Evolutionary conservation across 2,329 filamentous ascomycete genomes (phyloP), one percentile per base, ranked within the genome.

Genomic region (Ophiostoma pallidulum): DNA sequence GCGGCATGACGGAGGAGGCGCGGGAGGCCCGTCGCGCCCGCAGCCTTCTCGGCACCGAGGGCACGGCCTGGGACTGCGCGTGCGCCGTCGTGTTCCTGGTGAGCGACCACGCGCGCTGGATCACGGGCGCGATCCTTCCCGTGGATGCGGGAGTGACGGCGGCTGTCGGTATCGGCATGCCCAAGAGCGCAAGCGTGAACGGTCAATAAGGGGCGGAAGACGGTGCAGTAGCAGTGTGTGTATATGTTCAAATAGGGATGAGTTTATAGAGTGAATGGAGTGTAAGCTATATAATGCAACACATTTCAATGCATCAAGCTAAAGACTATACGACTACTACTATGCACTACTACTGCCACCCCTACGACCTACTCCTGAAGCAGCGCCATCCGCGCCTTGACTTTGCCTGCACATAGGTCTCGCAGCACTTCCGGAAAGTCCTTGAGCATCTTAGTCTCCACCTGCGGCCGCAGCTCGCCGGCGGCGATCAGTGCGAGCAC

Each of bases 31-130:
- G 47, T 22, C 43, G 46, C 26, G 38, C 38, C 8, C 47, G 47
- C 39, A 52, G 50, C 33, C 31, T 52, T 19, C 41, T 52, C 18
- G 43, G 44, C 31, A 52, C 50, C 2, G 47, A 52, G 24, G 50
- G 47, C 24, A 52, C 33, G n/a, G 47, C 50, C 8, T 49, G 47
- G 47, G 50, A 52, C 36, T 38, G 28, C 18, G 50, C 50, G 7
- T 42, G 38, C 8, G 50, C 50, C 2, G 50, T 49, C 13, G 43
- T 43, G 8, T 52, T 49, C 26, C 22, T 52, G 41, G 45, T 47
- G 6, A 43, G 46, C 29, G 50, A 52, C 32, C 46, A 49, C n/a
- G 42, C 50, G 26, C 42, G 50, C 8, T 52, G 50, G 50, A 47
- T 52, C 18, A 52, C 50, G 22, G 50, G 50, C 1, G 44, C 43